phyloP scores from a whole-genome alignment of 2,329 filamentous ascomycete species.

The Lachnellula subtilissima region DNA sequence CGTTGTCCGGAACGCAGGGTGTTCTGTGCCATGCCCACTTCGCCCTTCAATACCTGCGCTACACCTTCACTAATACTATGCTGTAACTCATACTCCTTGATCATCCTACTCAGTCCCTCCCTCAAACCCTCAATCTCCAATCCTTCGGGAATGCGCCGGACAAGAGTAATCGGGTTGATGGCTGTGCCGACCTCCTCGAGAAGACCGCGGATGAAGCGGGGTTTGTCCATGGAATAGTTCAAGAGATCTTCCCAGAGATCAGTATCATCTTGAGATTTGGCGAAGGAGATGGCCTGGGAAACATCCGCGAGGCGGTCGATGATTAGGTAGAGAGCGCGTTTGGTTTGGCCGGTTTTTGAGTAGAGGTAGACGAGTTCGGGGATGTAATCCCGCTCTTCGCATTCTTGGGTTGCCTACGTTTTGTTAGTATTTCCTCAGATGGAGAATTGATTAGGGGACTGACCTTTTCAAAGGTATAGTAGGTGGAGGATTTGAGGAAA shows the following conservation, averaged over 20 bases:
- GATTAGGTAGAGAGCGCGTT: constrained; percentile 85
- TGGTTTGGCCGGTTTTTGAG: constrained; percentile 91
- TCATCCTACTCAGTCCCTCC: constrained; percentile 83
- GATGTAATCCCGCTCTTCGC: constrained; percentile 74
- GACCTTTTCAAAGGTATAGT: constrained; percentile 79
- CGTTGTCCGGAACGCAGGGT: constrained; percentile 73
- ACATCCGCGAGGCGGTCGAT: constrained; percentile 91
- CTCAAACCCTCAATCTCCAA: constrained; percentile 87
- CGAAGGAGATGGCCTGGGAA: constrained; percentile 87
- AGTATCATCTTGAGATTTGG: constrained; percentile 85
- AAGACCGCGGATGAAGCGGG: constrained; percentile 84
- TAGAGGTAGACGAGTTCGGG: constrained; percentile 94
- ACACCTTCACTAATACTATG: constrained; percentile 88
- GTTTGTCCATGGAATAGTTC: constrained; percentile 96
- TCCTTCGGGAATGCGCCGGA: constrained; percentile 85
- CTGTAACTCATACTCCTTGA: constrained; percentile 94
- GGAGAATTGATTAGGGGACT: constrained; percentile 2
- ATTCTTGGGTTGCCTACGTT: constrained; percentile 63
- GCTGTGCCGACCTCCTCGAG: constrained; percentile 91
- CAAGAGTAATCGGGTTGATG: constrained; percentile 86
- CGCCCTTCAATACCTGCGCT: constrained; percentile 77
- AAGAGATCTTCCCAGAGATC: constrained; percentile 95
- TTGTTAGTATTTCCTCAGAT: constrained; percentile 11
- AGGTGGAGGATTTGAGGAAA: constrained; percentile 77
- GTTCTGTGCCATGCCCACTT: constrained; percentile 81